Percentiles rank a stretch among this genome's conserved stretches.
These are phyloP conservation scores for Nemania sp. DNA, from an alignment of 2,329 filamentous ascomycete species.

Conservation along the genomic window DNA sequence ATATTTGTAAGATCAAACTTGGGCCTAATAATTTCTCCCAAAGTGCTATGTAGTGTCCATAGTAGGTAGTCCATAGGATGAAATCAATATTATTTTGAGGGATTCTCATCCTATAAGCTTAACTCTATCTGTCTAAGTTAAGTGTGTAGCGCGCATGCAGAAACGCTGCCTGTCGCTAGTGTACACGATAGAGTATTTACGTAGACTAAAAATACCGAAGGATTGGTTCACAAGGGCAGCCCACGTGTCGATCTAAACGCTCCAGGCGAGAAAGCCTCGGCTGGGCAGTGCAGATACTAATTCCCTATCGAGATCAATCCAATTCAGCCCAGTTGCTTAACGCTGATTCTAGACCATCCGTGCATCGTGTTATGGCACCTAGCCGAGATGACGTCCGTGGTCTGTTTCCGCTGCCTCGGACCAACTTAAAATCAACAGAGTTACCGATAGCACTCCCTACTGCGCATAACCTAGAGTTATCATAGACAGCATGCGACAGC, in stretches of 20 bases:
- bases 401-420: no score
- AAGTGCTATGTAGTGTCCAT: no score
- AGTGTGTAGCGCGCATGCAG: background rate
- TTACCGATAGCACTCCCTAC: no score
- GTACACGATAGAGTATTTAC: background rate
- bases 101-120: constrained; percentile 7
- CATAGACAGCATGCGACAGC: background rate
- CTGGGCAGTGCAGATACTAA: no score
- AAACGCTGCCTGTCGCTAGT: background rate
- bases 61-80: no score
- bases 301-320: no score
- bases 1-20: no score
- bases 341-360: background rate
- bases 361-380: background rate
- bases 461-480: background rate
- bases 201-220: constrained; percentile 25
- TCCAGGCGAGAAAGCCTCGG: background rate
- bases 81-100: no score
- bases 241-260: constrained; percentile 24
- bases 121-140: background rate
- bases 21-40: no score
- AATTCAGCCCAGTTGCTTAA: background rate
- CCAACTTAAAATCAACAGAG: no score
- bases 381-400: background rate
- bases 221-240: constrained; percentile 18